Conservation (phyloP, 345 rosid species). For the Bretschneidera sinensis region DNA sequence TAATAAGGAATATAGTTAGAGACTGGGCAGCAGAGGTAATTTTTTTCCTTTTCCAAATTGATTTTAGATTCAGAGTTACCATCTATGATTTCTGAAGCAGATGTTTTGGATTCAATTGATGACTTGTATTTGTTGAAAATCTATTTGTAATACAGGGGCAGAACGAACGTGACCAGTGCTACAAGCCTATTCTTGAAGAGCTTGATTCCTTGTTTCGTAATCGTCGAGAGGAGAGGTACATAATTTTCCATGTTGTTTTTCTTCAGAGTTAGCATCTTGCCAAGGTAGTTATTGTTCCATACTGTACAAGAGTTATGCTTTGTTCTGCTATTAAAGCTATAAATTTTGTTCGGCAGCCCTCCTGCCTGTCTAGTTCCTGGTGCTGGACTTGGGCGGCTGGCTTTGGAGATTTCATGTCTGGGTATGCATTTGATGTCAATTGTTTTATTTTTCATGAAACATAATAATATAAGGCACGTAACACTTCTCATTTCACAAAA, state of each 20-base stretch:
- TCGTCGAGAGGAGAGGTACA: slow-evolving; percentile 62
- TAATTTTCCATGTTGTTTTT: background rate
- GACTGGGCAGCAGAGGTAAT: slow-evolving; percentile 99
- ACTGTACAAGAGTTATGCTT: slow-evolving; percentile 3
- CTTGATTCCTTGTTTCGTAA: slow-evolving; percentile 76
- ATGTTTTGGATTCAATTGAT: background rate
- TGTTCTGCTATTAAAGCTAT: slow-evolving; percentile 18
- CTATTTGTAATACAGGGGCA: slow-evolving; percentile 49
- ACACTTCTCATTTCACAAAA: slow-evolving; percentile 17
- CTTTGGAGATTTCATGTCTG: slow-evolving; percentile 88
- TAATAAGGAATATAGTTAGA: slow-evolving; percentile 89
- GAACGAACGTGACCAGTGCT: slow-evolving; percentile 86
- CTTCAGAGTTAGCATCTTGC: background rate
- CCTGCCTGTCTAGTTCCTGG: slow-evolving; percentile 98
- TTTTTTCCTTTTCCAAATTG: slow-evolving; percentile 5
- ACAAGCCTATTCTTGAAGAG: slow-evolving; percentile 88
- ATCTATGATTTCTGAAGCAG: slow-evolving; percentile 8
- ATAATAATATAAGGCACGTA: slow-evolving; percentile 3
- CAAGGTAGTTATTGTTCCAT: slow-evolving; percentile 1
- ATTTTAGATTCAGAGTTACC: slow-evolving; percentile 5
- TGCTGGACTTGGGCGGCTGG: slow-evolving; percentile 97
- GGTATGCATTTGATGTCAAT: slow-evolving; percentile 41
- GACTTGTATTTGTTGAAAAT: slow-evolving; percentile 5
- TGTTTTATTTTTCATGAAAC: background rate
- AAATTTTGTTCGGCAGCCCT: slow-evolving; percentile 43